Evolutionary conservation across 768 basidiomycete genomes (phyloP).

Genomic region (Leccinum rimulosum): DNA sequence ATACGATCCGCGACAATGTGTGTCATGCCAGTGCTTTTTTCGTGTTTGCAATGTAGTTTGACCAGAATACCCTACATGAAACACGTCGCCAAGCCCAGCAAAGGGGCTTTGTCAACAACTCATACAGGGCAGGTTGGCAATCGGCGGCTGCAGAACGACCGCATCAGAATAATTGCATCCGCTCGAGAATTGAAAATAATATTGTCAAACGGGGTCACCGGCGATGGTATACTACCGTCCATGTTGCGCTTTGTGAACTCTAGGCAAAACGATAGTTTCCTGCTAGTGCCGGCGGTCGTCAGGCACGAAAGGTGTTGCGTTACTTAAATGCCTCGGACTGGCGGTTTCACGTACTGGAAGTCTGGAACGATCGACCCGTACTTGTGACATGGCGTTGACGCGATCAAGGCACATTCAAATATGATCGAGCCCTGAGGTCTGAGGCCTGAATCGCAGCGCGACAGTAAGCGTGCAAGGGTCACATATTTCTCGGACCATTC

Average conservation of each 20-base stretch:
- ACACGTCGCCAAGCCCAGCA: neutral
- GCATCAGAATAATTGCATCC: neutral
- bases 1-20: neutral
- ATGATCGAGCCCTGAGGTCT: neutral
- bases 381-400: neutral
- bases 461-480: neutral
- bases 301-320: neutral
- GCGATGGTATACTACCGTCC: neutral
- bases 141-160: neutral
- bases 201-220: neutral
- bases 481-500: neutral
- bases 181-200: neutral
- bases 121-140: neutral
- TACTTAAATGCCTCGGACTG: neutral
- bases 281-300: neutral
- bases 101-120: neutral
- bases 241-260: neutral
- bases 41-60: neutral
- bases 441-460: neutral
- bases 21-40: neutral
- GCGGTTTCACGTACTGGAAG: neutral
- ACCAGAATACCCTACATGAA: neutral
- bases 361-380: neutral
- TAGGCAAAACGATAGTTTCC: neutral
- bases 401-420: neutral